Evolutionary conservation across 1,139 yeast genomes (phyloP), one percentile per base, ranked within the genome.

Genomic region (Yamadazyma oceani): DNA sequence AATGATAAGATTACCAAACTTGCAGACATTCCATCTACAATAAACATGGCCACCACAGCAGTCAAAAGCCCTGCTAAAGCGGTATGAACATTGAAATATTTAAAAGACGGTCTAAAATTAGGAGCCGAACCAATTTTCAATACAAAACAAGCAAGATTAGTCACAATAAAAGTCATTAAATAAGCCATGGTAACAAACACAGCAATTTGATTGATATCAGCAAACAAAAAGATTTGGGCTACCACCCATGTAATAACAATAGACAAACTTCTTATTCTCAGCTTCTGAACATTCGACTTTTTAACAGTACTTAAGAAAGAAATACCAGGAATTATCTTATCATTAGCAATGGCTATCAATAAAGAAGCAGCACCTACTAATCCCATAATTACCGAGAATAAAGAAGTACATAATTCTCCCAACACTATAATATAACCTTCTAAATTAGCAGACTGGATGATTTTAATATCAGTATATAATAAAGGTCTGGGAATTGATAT

Each of bases 151-250:
- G 98, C 97, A 46, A 90, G 61, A 54, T 92, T 92, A 25, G 95
- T 89, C 4, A 90, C 96, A 33, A 90, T 84, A 55, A 92, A 92
- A 0, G 98, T 92, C 92, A 90, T 86, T 39, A 92, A 69, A 53
- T 88, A 92, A 0, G 98, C 96, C 97, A 92, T 89, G 2, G 97
- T 90, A 42, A 92, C 90, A 53, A 89, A 84, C 0, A 94, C 85
- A 2, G 98, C 98, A 59, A 92, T 89, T 58, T 85, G 88, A 60
- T 92, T 92, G 46, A 92, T 85, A 57, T 92, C 95, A 1, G 95
- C 86, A 55, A 92, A 80, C 25, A 92, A 66, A 44, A 92, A 90
- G 6, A 84, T 45, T 54, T 92, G 98, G 4, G 95, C 86, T 29
- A 92, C 57, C 2, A 80, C 43, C 85, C 95, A 92, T 2, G 97